Base-by-base conservation (phyloP, 768 basidiomycete genomes). In the Tricholoma saponaceum region DNA sequence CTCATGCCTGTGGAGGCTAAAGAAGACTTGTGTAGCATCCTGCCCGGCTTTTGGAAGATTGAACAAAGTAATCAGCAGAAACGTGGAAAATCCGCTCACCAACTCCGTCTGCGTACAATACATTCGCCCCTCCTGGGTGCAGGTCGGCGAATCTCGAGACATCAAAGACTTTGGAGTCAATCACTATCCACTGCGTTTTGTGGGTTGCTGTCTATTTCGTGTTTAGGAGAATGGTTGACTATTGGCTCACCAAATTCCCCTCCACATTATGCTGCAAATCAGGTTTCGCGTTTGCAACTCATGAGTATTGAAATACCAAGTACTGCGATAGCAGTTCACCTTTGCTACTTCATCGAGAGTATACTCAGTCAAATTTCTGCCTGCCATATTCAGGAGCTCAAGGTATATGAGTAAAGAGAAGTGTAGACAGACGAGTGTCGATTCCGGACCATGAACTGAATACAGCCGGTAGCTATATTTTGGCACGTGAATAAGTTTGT, bases 41-140 rank as follows among this genome's bases (percentile, higher is more conserved):
- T 86, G 76, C n/a, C 89, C 88, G 54, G 90, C 92, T 78, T 46
- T 51, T 49, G 22, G 26, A 20, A 37, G 23, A 52, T 33, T 26
- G 25, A 23, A 28, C 37, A 33, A 46, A 30, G 12, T 7, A 16
- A 41, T 23, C 18, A 41, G 52, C 7, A 16, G 20, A 13, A 46
- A 25, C 25, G 23, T 54, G 50, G 3, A 65, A 83, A 46, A n/a
- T n/a, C 25, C n/a, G 28, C 52, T 63, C 64, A 89, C 90, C 89
- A 53, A 96, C 79, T 35, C 78, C 72, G 9, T 81, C 72, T 18
- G 86, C 83, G 61, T 81, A 81, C 26, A 92, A 74, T 5, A 96
- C 92, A 32, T 83, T 86, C 25, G 82, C 69, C 9, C 95, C 94
- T 53, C 95, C 83, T 0, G 93, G 95, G 66, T 98, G 95, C 51